Evolutionary conservation across 768 basidiomycete species (phyloP).

Genomic region (Leccinum subgranulosum): DNA sequence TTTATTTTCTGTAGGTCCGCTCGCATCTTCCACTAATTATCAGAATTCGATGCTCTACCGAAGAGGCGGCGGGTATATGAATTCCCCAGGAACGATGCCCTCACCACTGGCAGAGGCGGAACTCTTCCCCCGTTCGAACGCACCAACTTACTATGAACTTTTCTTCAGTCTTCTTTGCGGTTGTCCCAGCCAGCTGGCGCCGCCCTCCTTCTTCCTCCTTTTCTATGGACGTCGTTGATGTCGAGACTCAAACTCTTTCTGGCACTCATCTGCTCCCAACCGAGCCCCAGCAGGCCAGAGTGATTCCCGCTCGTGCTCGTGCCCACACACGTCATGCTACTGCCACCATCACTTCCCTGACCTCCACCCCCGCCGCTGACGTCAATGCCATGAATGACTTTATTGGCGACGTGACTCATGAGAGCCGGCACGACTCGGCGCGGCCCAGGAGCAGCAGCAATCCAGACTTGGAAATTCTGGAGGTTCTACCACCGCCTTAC

Average conservation of each 20-base stretch:
- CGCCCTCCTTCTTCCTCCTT: background rate
- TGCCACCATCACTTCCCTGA: background rate
- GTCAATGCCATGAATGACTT: constrained; percentile 24
- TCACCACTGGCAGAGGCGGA: background rate
- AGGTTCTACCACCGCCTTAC: constrained; percentile 30
- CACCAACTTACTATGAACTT: background rate
- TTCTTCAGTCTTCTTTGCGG: background rate
- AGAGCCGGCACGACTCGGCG: constrained; percentile 33
- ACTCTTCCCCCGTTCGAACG: background rate
- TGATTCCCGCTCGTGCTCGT: constrained; percentile 1
- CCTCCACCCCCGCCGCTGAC: background rate
- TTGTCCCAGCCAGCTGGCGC: constrained; percentile 17
- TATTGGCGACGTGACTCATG: constrained; percentile 26
- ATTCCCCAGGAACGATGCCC: background rate
- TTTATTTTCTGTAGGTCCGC: background rate
- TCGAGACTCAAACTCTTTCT: constrained; percentile 13
- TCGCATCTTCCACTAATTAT: no score
- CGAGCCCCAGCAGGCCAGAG: constrained; percentile 3
- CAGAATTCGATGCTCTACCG: background rate
- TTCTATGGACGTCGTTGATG: background rate
- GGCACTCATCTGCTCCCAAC: constrained; percentile 4
- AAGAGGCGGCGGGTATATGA: constrained; percentile 1
- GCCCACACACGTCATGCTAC: constrained; percentile 1
- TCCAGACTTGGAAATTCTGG: background rate
- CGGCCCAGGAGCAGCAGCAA: background rate